Evolutionary conservation across 2,329 filamentous ascomycete genomes (phyloP), one percentile per base, ranked within the genome.

Genomic region (Claviceps pusilla): DNA sequence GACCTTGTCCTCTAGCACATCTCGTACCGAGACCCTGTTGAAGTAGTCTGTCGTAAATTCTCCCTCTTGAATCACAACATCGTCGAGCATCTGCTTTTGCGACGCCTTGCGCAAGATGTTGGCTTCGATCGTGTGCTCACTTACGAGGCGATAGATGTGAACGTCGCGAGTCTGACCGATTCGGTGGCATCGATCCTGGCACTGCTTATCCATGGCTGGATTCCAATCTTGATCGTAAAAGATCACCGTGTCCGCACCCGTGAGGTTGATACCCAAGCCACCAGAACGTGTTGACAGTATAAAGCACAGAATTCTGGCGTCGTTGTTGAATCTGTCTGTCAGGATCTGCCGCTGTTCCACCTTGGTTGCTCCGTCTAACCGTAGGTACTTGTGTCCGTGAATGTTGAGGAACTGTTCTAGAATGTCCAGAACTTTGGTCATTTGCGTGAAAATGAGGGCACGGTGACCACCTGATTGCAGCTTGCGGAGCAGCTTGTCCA

Each of bases 141-240:
- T 93, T 9, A 95, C 83, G 24, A 97, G 83, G 2, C 91, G 89
- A 71, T 97, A 98, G 56, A 98, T 97, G 68, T 97, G 91, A 37
- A 98, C 93, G 66, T 98, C 93, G 35, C 93, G 84, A 0, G 93
- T 97, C 69, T 98, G 93, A 1, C 93, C 93, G 60, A 98, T 98
- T 60, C 93, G 88, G 71, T 98, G 93, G 63, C 89, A 94, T 63
- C 93, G 82, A 67, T 98, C 94, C 71, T 98, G 94, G 64, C 93
- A 98, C 69, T 98, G 93, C 69, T 95, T 95, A 73, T 98, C 93
- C 93, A 98, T 98, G 52, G 94, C 93, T 0, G 93, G 93, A 63
- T 98, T 98, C 94, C 94, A 98, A 67, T 98, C 93, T 56, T 97
- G 83, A 64, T 98, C 93, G 70, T 97, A 98, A 69, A 98, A 98